Evolutionary conservation across 805 yeast genomes (phyloP).

Genomic region (Yamadazyma olivae): DNA sequence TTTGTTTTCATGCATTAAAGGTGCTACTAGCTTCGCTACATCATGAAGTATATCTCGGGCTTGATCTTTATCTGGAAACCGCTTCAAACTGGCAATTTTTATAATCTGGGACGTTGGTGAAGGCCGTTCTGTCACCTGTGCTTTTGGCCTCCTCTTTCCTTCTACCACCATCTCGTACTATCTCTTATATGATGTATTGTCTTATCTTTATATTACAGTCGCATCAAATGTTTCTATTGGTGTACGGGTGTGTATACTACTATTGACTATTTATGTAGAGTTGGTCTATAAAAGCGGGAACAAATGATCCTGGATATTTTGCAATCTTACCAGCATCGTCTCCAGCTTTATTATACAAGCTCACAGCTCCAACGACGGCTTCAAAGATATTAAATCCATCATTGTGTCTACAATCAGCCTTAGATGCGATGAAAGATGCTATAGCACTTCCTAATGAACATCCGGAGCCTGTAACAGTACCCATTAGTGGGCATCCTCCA

Average conservation of each 20-base stretch:
- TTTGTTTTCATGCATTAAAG: conserved; percentile 66
- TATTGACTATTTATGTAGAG: not conserved
- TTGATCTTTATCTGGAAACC: conserved; percentile 33
- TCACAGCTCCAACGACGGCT: conserved; percentile 55
- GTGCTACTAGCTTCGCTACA: conserved; percentile 69
- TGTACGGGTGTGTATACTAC: too few species aligned
- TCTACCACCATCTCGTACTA: conserved; percentile 7
- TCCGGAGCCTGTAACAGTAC: conserved; percentile 75
- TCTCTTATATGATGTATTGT: not conserved
- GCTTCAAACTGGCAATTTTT: conserved; percentile 36
- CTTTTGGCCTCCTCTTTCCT: conserved; percentile 4
- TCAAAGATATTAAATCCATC: conserved; percentile 26
- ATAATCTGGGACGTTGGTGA: conserved; percentile 35
- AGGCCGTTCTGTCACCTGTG: conserved; percentile 16
- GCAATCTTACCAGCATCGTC: conserved; percentile 41
- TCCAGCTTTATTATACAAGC: conserved; percentile 62
- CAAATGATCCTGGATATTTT: conserved; percentile 56
- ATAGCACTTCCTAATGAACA: conserved; percentile 77
- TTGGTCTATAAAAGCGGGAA: conserved; percentile 43
- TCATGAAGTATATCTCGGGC: conserved; percentile 57
- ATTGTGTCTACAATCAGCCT: conserved; percentile 24
- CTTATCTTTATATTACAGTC: too few species aligned
- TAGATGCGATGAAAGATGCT: conserved; percentile 53
- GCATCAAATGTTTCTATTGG: too few species aligned
- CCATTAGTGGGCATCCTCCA: conserved; percentile 67